Conservation (phyloP, 495 filamentous ascomycete genomes). For the Beverwykella pulmonaria region DNA sequence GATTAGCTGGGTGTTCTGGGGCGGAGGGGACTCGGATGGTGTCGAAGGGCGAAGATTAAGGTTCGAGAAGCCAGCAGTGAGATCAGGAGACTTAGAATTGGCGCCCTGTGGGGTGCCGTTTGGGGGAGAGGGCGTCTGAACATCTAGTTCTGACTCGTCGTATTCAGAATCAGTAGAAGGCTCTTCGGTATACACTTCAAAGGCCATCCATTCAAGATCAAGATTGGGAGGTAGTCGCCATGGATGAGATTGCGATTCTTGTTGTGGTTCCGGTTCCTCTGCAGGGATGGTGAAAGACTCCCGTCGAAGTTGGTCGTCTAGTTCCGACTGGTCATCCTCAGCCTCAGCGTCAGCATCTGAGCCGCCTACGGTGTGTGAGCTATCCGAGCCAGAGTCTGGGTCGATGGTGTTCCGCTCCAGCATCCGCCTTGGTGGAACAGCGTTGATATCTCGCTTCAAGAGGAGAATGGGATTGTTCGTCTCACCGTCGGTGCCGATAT, state of each 20-base stretch:
- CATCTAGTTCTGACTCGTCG: constrained; percentile 61
- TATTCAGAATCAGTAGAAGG: constrained; percentile 49
- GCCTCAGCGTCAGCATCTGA: constrained; percentile 34
- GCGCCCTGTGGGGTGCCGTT: constrained; percentile 22
- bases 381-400: constrained; percentile 37
- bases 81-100: constrained; percentile 36
- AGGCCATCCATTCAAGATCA: constrained; percentile 93
- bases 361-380: constrained; percentile 38
- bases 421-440: constrained; percentile 70
- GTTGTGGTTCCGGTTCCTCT: constrained; percentile 6
- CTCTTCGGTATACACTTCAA: constrained; percentile 79
- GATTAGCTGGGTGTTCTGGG: constrained; percentile 35
- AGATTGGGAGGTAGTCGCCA: constrained; percentile 77
- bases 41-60: constrained; percentile 43
- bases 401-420: constrained; percentile 49
- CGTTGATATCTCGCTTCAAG: constrained; percentile 80
- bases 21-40: constrained; percentile 32
- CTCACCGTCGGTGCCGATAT: constrained; percentile 77
- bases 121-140: constrained; percentile 45
- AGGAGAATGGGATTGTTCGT: constrained; percentile 85
- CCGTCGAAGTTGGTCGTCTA: constrained; percentile 68
- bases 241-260: constrained; percentile 42
- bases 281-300: constrained; percentile 45
- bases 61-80: constrained; percentile 47
- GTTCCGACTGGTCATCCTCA: constrained; percentile 58